These are phyloP conservation scores for Gracilaria gracilis DNA, from an alignment of 23 red algal species.

Conservation along the genomic window DNA sequence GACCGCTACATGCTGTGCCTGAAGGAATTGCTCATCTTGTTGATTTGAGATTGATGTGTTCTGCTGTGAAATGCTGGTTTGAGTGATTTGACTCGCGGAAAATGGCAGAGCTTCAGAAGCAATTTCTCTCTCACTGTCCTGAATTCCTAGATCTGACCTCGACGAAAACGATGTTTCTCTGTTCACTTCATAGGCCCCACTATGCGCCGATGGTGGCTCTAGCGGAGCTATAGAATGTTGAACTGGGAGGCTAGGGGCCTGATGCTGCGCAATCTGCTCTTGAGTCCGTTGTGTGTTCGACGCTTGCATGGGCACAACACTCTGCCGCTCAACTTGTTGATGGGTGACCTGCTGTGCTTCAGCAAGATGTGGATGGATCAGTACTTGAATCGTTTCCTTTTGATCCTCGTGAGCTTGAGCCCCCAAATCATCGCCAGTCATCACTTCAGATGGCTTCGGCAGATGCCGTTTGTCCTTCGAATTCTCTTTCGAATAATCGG, in stretches of 20 bases:
- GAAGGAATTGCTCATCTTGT: not conserved
- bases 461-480: not conserved
- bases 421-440: not conserved
- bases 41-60: not conserved
- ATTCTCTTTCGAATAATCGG: not conserved
- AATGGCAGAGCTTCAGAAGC: not conserved
- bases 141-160: constrained; percentile 8
- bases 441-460: not conserved
- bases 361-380: not conserved
- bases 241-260: not conserved
- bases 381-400: not conserved
- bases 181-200: not conserved
- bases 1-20: not conserved
- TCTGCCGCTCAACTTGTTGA: not conserved
- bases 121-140: not conserved
- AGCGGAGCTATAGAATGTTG: not conserved
- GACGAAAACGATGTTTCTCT: constrained; percentile 29
- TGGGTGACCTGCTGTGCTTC: not conserved
- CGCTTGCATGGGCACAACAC: not conserved
- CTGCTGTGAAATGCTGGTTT: not conserved
- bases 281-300: not conserved
- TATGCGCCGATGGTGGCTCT: not conserved
- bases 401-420: not conserved
- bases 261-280: not conserved
- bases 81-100: not conserved